Base-by-base conservation (phyloP, 2,329 filamentous ascomycete genomes). In the Botryotinia narcissicola region DNA sequence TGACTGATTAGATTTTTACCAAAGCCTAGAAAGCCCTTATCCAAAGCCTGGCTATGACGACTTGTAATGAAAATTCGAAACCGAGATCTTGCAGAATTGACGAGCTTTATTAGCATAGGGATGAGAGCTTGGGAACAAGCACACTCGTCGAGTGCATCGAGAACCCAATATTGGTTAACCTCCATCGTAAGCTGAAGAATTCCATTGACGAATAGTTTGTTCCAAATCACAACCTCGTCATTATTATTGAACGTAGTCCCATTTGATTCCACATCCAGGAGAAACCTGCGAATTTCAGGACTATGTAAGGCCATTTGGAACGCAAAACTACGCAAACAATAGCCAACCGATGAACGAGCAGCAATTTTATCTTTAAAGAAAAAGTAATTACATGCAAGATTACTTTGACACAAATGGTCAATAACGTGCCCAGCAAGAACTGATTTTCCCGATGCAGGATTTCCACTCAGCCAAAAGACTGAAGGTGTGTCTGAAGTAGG, bases 311-410 rank as follows among this genome's bases (percentile, higher is more conserved):
- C 37, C 60, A 35, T 64, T 20, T 29, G 22, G 4, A 66, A 60
- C 29, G 37, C 29, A 9, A 44, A 4, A 42, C 3, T 59, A 59
- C 18, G 57, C 20, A 59, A 32, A 59, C 18, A 59, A 35, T 59
- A 59, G 57, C 57, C 29, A 35, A 59, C 1, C 20, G 51, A 57
- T 57, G 57, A 35, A 22, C 4, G 8, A 12, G 7, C 29, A 35
- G 57, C 57, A 6, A 59, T 18, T 35, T 4, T 77, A 80, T 9
- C 35, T 72, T 4, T 78, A 75, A 46, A 77, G 20, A 63, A 63
- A 14, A 63, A 63, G 40, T 63, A 63, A 25, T 10, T 42, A 42
- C 37, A 63, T 35, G 57, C 57, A 22, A 59, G 29, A 63, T 29
- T 42, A 35, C 37, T 63, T 42, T 63, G 35, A 22, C 9, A 3